Base-by-base conservation (phyloP, 208 protist genomes). In the Acanthamoeba castellanii region DNA sequence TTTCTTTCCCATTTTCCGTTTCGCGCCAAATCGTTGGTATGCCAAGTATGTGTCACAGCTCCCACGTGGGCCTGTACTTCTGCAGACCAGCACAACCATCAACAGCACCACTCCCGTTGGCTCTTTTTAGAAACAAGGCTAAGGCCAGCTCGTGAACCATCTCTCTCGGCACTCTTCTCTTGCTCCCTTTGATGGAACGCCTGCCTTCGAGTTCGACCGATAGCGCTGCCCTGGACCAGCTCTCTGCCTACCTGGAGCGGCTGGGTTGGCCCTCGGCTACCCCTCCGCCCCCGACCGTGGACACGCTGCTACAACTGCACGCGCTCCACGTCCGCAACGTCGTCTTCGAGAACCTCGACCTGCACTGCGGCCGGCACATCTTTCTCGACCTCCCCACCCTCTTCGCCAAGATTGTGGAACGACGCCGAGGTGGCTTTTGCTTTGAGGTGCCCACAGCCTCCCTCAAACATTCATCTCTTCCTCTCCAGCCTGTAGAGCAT, bases 401-500 rank as follows among this genome's bases (percentile, higher is more conserved):
- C 74, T 82, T 25, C 45, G 16, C 20, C 42, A 82, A 82, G 74
- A 45, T 82, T 30, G 74, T 82, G 34, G 37, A n/a, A 22, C 74
- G 74, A 45, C 74, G 74, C 74, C 74, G 74, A 0, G 74, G 74
- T 34, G 74, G 74, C 42, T 82, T 82, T n/a, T 82, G 74, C 74
- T 82, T n/a, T 13, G 74, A 82, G 74, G 74, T 82, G 59, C 59
- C 20, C 20, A 22, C 55, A 14, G 5, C 27, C 61, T 3, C 61
- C 27, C 27, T 4, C 16, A 3, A 8, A 9, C 2, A 68, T 3
- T 68, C 55, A 22, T 2, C 20, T 22, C 1, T 25, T 13, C 20
- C 55, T 2, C 55, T 2, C 20, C 55, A 61, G 16, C 1, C 55
- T 7, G 6, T 61, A 0, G 57, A 14, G 22, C 13, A 37, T 0